Evolutionary conservation across 768 basidiomycete species (phyloP), one percentile per base, ranked within the genome.

Genomic region (Russula sp.): DNA sequence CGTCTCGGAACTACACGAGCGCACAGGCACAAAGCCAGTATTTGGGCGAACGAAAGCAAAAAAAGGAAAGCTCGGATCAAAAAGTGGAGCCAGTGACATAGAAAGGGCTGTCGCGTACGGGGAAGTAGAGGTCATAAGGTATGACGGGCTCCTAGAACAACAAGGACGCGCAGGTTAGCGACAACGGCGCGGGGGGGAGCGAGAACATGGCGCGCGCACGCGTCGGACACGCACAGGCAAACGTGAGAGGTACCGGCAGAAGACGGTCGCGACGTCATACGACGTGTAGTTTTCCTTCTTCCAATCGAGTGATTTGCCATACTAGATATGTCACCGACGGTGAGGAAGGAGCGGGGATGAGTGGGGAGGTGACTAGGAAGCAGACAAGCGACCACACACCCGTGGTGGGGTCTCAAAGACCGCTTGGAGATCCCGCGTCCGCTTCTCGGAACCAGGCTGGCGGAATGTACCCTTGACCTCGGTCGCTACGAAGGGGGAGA

Each of bases 181-280:
- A 56, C 22, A 68, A 37, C 56, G 61, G 47, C 39, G 48, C 68
- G 65, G 32, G 62, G 58, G 53, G 34, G 20, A 34, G 32, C 31
- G 27, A 31, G 27, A 20, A 7, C 11, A 6, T 48, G 35, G 18
- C 45, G 55, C 49, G 45, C 45, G 45, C 22, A 27, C 27, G 40
- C 39, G 61, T 56, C 57, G 63, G 32, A 57, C 55, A 84, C 91
- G 73, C 70, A 95, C 95, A 37, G 97, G 94, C 89, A 98, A 93
- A 72, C 91, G 89, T 0, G 95, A 98, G 55, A 99, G 84, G 75
- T 93, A 99, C 77, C 96, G 78, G 63, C 96, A 83, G 71, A 98
- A 94, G 59, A 99, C 94, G 69, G 91, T 97, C 20, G 96, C 96
- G 55, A 97, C 94, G 72, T 99, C 96, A 73, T 99, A 96, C 14